Percentiles rank a stretch among this genome's conserved stretches.
Conservation (phyloP, 805 yeast genomes). For the Suhomyces xylopsoci region DNA sequence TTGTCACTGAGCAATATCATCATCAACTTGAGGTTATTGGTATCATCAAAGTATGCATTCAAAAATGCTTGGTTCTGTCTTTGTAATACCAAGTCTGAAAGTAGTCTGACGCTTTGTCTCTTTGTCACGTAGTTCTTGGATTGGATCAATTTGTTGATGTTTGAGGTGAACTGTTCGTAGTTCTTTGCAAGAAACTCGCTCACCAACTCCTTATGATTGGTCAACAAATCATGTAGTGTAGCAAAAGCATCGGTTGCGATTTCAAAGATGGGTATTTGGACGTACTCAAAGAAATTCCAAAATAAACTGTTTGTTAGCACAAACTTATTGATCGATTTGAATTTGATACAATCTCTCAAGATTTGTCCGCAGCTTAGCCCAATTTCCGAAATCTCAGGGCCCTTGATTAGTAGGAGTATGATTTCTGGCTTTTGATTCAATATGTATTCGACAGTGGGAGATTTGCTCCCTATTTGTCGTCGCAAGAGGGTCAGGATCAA, state of each 20-base stretch:
- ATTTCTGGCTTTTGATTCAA: constrained; percentile 59
- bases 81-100: constrained; percentile 67
- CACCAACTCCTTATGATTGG: constrained; percentile 65
- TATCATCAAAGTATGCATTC: constrained; percentile 72
- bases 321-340: constrained; percentile 63
- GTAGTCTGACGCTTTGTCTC: constrained; percentile 79
- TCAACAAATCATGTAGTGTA: constrained; percentile 67
- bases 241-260: constrained; percentile 86
- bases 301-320: constrained; percentile 58
- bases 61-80: constrained; percentile 70
- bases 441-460: constrained; percentile 86
- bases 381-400: constrained; percentile 71
- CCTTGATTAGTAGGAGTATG: constrained; percentile 57
- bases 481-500: constrained; percentile 75
- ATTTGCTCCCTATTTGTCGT: constrained; percentile 69
- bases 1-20: constrained; percentile 87
- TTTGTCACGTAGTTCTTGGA: constrained; percentile 87
- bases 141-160: constrained; percentile 67
- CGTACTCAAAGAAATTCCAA: constrained; percentile 83
- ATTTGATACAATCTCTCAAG: constrained; percentile 78
- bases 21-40: constrained; percentile 78
- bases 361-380: constrained; percentile 76
- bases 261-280: constrained; percentile 76
- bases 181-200: constrained; percentile 65
- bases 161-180: constrained; percentile 53